Evolutionary conservation across 805 yeast species (phyloP).

Genomic region (Blastobotrys chiropterorum): DNA sequence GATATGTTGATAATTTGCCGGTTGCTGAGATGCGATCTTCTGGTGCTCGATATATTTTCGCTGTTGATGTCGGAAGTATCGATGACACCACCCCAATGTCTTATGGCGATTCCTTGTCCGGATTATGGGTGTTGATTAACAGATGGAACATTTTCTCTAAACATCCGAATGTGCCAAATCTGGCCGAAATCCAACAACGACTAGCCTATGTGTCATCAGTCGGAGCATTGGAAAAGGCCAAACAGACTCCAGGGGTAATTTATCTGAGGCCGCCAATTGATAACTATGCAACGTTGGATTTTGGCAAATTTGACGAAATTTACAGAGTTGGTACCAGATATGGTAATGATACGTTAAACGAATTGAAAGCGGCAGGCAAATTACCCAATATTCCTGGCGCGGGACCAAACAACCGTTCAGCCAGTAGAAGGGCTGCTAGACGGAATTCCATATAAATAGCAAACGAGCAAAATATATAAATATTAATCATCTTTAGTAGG

Average conservation of each 20-base stretch:
- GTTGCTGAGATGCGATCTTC: slow-evolving; percentile 81
- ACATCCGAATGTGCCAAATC: slow-evolving; percentile 83
- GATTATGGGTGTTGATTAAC: slow-evolving; percentile 75
- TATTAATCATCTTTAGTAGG: slow-evolving; percentile 12
- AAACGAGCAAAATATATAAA: neutral
- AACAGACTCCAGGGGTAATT: slow-evolving; percentile 73
- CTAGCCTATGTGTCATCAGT: slow-evolving; percentile 94
- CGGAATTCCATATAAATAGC: slow-evolving; percentile 50
- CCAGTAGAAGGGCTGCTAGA: slow-evolving; percentile 37
- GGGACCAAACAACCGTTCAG: slow-evolving; percentile 28
- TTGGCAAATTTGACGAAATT: slow-evolving; percentile 86
- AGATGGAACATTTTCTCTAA: slow-evolving; percentile 85
- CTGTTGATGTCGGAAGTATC: slow-evolving; percentile 92
- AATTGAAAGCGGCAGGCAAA: slow-evolving; percentile 45
- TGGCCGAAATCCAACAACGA: slow-evolving; percentile 92
- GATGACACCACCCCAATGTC: slow-evolving; percentile 87
- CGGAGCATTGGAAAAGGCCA: slow-evolving; percentile 84
- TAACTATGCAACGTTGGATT: slow-evolving; percentile 83
- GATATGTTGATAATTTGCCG: slow-evolving; percentile 89
- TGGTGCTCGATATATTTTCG: slow-evolving; percentile 82
- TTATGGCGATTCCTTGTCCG: slow-evolving; percentile 90
- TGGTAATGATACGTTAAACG: slow-evolving; percentile 52
- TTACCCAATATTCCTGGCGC: slow-evolving; percentile 61
- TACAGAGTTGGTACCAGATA: slow-evolving; percentile 72
- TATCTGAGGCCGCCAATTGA: slow-evolving; percentile 94